Evolutionary conservation across 345 rosid species (phyloP), one percentile per base, ranked within the genome.

Genomic region (Dipteronia sinensis): DNA sequence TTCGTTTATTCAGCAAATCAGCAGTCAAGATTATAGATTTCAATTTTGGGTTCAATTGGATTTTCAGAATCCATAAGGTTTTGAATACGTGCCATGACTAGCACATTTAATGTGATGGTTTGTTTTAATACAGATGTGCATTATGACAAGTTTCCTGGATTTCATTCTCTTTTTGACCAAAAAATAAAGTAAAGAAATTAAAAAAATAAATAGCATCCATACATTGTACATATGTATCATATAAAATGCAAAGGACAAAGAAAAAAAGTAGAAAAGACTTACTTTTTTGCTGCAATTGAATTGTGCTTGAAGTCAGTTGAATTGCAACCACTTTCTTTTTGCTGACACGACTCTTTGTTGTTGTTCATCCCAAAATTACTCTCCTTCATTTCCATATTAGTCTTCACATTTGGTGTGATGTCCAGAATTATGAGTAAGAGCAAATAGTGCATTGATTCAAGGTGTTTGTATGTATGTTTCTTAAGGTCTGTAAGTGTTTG

Each of bases 41-140:
- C 25, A 10, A 49, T 10, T 67, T 42, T 49, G 22, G 46, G 51
- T 12, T 76, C 42, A 42, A 27, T 42, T 16, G 13, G 40, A 7
- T 42, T 31, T 16, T 27, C 6, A 47, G 15, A 63, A 25, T 25
- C 46, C 1, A 66, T 7, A 44, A 10, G 59, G 46, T 19, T 74
- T 42, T 23, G n/a, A 74, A 46, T 27, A 2, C 23, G 69, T 16
- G 22, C 61, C 42, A 40, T 10, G 12, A 25, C 64, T 74, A 46
- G 59, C 61, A 15, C 68, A 74, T 27, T 74, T 27, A 10, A 17
- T 68, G 67, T 51, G 53, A 77, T 51, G 47, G 23, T 53, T 38
- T 78, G 47, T 42, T 73, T 16, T 65, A 3, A 46, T 31, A 59
- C 27, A 42, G n/a, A 49, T 47, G 27, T 65, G 56, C 25, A 44